These are phyloP conservation scores for Vitis riparia DNA, from an alignment of 164 flowering plant genomes.

Conservation along the genomic window DNA sequence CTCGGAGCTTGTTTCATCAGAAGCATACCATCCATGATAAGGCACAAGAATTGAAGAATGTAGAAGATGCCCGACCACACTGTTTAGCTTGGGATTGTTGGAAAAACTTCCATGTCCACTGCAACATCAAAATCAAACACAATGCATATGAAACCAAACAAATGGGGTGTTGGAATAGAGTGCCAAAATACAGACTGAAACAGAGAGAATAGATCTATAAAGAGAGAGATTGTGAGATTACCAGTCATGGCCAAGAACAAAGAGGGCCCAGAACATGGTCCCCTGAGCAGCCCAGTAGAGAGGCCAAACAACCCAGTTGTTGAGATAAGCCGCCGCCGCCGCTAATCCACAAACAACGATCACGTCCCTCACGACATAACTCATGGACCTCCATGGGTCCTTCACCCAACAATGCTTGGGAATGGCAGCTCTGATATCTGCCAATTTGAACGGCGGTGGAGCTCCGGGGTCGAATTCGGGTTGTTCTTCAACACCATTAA, in stretches of 20 bases:
- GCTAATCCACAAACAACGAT: slow-evolving; percentile 59
- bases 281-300: slow-evolving; percentile 80
- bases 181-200: neutral
- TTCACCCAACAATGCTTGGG: slow-evolving; percentile 88
- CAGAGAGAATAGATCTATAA: neutral
- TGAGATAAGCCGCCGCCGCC: slow-evolving; percentile 52
- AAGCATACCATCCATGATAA: slow-evolving; percentile 77
- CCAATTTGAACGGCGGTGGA: slow-evolving; percentile 69
- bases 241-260: slow-evolving; percentile 94
- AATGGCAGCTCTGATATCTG: slow-evolving; percentile 67
- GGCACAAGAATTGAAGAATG: slow-evolving; percentile 89
- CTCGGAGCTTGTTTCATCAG: neutral
- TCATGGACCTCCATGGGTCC: slow-evolving; percentile 77
- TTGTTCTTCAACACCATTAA: slow-evolving; percentile 8
- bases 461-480: slow-evolving; percentile 52
- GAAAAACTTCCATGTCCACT: slow-evolving; percentile 96
- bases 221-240: slow-evolving; percentile 14
- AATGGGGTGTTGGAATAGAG: neutral
- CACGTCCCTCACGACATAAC: slow-evolving; percentile 78
- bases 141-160: neutral
- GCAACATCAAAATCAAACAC: slow-evolving; percentile 15
- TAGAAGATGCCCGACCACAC: slow-evolving; percentile 70
- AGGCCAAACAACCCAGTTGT: slow-evolving; percentile 76
- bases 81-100: slow-evolving; percentile 50
- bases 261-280: slow-evolving; percentile 91